Evolutionary conservation across 2,329 filamentous ascomycete genomes (phyloP).

Genomic region (Aspergillus nomiae): DNA sequence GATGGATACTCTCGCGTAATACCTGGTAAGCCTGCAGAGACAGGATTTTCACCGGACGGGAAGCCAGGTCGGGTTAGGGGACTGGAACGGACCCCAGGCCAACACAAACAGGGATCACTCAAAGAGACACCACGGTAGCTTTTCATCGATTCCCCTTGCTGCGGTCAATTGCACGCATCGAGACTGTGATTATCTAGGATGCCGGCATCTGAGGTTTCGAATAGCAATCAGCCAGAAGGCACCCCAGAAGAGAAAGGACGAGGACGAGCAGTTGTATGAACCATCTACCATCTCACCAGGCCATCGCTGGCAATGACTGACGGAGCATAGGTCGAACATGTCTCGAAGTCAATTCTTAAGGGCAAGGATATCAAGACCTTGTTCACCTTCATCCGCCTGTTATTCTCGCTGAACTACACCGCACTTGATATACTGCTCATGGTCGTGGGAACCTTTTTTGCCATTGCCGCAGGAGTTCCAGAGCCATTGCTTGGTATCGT

Average conservation of each 20-base stretch:
- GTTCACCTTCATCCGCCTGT: neutral
- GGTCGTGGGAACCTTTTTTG: neutral
- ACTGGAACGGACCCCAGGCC: neutral
- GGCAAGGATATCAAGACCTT: neutral
- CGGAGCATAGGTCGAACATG: neutral
- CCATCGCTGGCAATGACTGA: neutral
- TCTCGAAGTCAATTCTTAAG: too few relatives aligned
- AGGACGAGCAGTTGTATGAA: neutral
- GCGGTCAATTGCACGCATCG: too few relatives aligned
- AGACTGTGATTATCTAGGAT: too few relatives aligned
- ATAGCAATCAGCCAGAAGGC: neutral
- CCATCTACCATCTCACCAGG: neutral
- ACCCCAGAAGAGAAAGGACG: neutral
- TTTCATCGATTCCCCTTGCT: neutral
- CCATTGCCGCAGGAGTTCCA: conserved; percentile 2
- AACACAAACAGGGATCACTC: neutral
- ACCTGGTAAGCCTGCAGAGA: neutral
- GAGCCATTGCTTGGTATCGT: conserved; percentile 5
- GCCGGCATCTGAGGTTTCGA: too few relatives aligned
- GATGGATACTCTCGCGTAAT: neutral
- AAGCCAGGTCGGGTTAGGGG: neutral
- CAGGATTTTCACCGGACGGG: neutral
- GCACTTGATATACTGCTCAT: neutral
- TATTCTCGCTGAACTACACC: neutral
- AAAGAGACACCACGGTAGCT: neutral